Conservation (phyloP, 495 filamentous ascomycete genomes). For the Daldinia caldariorum region DNA sequence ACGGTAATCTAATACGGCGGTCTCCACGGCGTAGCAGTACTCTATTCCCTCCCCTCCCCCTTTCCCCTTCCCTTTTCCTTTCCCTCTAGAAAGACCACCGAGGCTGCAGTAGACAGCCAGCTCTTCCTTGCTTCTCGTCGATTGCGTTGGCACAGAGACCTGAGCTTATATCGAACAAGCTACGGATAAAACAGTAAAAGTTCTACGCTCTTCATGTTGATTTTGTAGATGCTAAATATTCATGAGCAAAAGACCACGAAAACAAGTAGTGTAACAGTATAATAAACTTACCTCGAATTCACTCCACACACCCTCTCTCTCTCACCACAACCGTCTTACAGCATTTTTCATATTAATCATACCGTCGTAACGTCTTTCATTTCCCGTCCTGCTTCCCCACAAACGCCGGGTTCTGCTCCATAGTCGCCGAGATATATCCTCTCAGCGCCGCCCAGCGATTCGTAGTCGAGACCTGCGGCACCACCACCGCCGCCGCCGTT, state of each 20-base stretch:
- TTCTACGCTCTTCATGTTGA: not conserved
- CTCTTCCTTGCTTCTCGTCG: not conserved
- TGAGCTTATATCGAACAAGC: not conserved
- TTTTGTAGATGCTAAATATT: not conserved
- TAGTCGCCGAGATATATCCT: slow-evolving; percentile 74
- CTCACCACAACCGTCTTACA: not conserved
- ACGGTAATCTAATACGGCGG: not conserved
- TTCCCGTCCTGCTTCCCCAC: slow-evolving; percentile 40
- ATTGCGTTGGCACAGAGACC: not conserved
- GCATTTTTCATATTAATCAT: not conserved
- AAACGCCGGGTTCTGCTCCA: slow-evolving; percentile 78
- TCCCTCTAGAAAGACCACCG: not conserved
- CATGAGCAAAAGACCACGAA: not conserved
- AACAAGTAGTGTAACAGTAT: not conserved
- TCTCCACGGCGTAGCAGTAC: not conserved
- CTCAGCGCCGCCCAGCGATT: slow-evolving; percentile 75
- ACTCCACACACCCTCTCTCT: not conserved
- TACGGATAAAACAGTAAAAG: not conserved
- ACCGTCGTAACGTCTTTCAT: not conserved
- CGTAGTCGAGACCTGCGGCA: slow-evolving; percentile 56
- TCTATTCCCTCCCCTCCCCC: too few species aligned
- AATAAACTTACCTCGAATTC: not conserved
- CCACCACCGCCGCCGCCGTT: slow-evolving; percentile 1
- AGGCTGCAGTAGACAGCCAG: not conserved
- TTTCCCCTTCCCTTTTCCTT: too few species aligned